phyloP scores from a whole-genome alignment of 345 rosid genomes.

The Tarenaya hassleriana region DNA sequence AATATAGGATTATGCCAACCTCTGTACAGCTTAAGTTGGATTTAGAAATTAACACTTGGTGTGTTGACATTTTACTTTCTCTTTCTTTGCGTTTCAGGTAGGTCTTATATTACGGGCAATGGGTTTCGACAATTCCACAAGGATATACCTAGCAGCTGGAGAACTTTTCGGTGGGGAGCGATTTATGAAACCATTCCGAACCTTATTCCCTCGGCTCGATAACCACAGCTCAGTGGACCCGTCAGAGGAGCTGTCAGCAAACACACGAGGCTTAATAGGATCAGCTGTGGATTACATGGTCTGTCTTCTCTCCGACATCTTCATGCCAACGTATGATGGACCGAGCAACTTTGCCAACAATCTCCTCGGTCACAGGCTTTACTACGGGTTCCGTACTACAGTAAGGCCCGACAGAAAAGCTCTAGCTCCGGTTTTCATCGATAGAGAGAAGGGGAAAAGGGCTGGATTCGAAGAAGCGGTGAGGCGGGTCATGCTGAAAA shows the following conservation, averaged over 20 bases:
- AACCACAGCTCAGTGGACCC: constrained; percentile 87
- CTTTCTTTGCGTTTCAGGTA: constrained; percentile 53
- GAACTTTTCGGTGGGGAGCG: constrained; percentile 89
- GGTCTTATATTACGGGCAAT: constrained; percentile 82
- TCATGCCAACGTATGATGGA: constrained; percentile 98
- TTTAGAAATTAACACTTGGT: constrained; percentile 13
- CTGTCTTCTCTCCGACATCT: constrained; percentile 90
- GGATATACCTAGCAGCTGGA: constrained; percentile 93
- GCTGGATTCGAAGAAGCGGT: constrained; percentile 77
- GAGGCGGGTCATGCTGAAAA: constrained; percentile 69
- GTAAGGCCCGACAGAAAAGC: constrained; percentile 90
- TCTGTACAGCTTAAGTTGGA: constrained; percentile 4
- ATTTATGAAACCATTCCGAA: constrained; percentile 80
- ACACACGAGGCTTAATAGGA: constrained; percentile 68
- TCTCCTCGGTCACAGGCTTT: constrained; percentile 94
- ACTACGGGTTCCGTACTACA: constrained; percentile 93
- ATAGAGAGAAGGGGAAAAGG: constrained; percentile 57
- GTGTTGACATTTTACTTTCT: constrained; percentile 15
- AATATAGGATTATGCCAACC: constrained; percentile 9
- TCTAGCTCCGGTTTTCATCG: constrained; percentile 75
- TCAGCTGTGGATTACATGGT: constrained; percentile 99
- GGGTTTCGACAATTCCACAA: constrained; percentile 86
- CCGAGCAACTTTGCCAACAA: constrained; percentile 99
- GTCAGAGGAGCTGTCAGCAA: constrained; percentile 60
- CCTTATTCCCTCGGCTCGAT: constrained; percentile 77